Base-by-base conservation (phyloP, 371 early-diverging fungal genomes). In the Phascolomyces articulosus region DNA sequence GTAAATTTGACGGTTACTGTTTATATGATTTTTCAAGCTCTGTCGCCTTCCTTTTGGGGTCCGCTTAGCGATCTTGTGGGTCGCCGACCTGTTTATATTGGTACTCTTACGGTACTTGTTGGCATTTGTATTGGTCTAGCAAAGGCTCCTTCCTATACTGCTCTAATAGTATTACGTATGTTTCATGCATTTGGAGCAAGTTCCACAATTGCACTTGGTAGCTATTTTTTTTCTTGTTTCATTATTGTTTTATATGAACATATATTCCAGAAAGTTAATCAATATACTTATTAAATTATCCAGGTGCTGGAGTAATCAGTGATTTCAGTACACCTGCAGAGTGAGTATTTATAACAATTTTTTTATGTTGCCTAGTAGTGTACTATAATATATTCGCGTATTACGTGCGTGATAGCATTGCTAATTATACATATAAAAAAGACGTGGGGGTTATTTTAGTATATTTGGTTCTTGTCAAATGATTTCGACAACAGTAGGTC, bases 101-200 rank as follows among this genome's bases (percentile, higher is more conserved):
- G 66, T 10, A 85, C 88, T 1, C 72, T 85, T 70, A 34, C 80
- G 20, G 71, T 88, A n/a, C 86, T 74, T 64, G 72, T 77, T 20
- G 72, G 77, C 8, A 85, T 84, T 4, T 84, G 85, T 55, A 62
- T 88, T n/a, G 85, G 86, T 27, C 78, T 83, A 4, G 87, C 87
- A 18, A 57, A 85, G 38, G 75, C 87, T 4, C 72, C 64, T 15
- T 77, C 63, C 29, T 76, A 81, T 53, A 62, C 77, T 16, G 72
- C 78, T 44, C 74, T 90, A 29, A 69, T 88, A 38, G 74, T 72
- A 16, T 74, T 85, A 65, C 85, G 90, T 2, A 72, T 85, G 44
- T 65, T 90, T 28, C 90, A 90, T 65, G 77, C 87, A 1, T 79
- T 80, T 18, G 88, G 90, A 1, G 68, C 85, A 3, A 84, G 85